Evolutionary conservation across 2,329 filamentous ascomycete genomes (phyloP).

Genomic region (Microdochium trichocladiopsis): DNA sequence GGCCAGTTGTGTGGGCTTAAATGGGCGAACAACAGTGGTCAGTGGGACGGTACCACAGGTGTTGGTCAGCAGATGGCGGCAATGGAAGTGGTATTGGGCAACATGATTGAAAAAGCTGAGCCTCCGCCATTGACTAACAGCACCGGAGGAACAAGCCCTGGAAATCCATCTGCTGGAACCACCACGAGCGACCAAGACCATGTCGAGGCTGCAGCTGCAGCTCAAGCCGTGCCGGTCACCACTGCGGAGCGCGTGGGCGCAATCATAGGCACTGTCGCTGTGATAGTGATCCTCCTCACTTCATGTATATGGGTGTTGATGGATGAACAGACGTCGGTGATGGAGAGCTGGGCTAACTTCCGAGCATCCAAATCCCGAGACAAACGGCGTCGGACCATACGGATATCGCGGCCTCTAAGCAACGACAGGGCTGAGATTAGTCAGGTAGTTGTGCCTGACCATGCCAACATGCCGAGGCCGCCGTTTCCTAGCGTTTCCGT

Average conservation of each 20-base stretch:
- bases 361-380: constrained; percentile 3
- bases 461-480: no score
- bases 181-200: constrained; percentile 5
- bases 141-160: constrained; percentile 42
- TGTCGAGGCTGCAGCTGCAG: neutral
- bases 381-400: neutral
- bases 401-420: neutral
- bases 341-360: constrained; percentile 15
- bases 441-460: neutral
- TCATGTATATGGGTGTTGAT: constrained; percentile 41
- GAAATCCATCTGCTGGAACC: constrained; percentile 37
- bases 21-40: constrained; percentile 43
- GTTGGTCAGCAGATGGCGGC: constrained; percentile 67
- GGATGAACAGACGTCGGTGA: constrained; percentile 32
- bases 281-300: constrained; percentile 46
- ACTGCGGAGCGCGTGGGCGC: constrained; percentile 62
- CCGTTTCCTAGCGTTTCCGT: no score
- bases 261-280: constrained; percentile 52
- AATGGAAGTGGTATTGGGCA: constrained; percentile 57
- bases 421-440: neutral
- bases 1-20: constrained; percentile 52
- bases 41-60: constrained; percentile 52
- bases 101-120: constrained; percentile 40
- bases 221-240: constrained; percentile 25
- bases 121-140: constrained; percentile 26